phyloP scores from a whole-genome alignment of 2,329 filamentous ascomycete genomes.

The Sclerotinia borealis region DNA sequence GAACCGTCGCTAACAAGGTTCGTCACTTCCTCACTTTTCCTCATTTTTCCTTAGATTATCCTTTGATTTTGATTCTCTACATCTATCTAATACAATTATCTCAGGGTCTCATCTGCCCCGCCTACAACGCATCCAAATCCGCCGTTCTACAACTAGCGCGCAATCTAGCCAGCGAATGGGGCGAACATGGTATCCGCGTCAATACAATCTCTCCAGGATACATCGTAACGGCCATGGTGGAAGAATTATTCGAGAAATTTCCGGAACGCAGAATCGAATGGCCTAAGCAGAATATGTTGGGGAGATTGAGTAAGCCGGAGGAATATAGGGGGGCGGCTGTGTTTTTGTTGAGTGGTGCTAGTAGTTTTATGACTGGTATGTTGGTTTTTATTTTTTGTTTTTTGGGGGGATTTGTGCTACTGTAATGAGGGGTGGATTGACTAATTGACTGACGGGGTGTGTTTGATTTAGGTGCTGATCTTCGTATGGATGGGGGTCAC shows the following conservation, averaged over 20 bases:
- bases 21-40: conserved; percentile 35
- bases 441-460: not conserved
- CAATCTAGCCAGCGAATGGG: conserved; percentile 70
- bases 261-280: conserved; percentile 64
- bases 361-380: conserved; percentile 61
- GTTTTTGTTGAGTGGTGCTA: conserved; percentile 61
- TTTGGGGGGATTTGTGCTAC: too few relatives aligned
- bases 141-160: conserved; percentile 66
- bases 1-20: conserved; percentile 58
- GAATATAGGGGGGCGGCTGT: conserved; percentile 68
- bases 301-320: conserved; percentile 57
- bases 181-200: conserved; percentile 59
- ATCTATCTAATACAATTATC: too few relatives aligned
- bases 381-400: not conserved
- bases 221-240: conserved; percentile 78
- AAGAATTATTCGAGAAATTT: conserved; percentile 67
- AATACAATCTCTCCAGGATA: conserved; percentile 79
- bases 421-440: not conserved
- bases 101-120: conserved; percentile 54
- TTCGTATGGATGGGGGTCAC: not conserved
- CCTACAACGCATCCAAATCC: conserved; percentile 73
- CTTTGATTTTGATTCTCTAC: not conserved
- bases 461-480: not conserved
- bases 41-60: conserved; percentile 24
- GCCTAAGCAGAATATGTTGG: conserved; percentile 82